A percentile compares a stretch with the other conserved stretches of the same genome.
phyloP scores from a whole-genome alignment of 257 asterid species.

The Solanum bukasovii region DNA sequence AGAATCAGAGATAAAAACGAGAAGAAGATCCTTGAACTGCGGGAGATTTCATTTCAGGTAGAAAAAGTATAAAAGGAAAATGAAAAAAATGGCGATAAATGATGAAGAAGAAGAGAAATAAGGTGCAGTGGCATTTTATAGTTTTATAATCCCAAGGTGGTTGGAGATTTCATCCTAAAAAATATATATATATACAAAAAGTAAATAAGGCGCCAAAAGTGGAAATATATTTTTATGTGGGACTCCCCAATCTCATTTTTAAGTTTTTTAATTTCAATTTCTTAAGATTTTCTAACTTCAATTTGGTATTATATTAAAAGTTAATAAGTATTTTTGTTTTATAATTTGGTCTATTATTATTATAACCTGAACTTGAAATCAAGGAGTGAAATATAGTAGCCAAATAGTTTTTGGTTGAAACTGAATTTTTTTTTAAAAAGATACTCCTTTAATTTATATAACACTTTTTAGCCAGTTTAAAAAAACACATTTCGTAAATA shows the following conservation, averaged over 20 bases:
- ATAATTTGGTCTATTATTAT: background rate
- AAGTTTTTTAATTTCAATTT: background rate
- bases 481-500: no score
- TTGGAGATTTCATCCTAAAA: background rate
- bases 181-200: background rate
- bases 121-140: background rate
- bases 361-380: background rate
- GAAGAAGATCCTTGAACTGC: constrained; percentile 29
- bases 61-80: background rate
- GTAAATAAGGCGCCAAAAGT: background rate
- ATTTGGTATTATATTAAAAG: background rate
- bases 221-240: background rate
- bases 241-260: background rate
- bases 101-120: background rate
- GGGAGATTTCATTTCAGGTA: constrained; percentile 1
- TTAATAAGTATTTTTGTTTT: background rate
- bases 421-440: no score
- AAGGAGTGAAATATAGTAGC: background rate
- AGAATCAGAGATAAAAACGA: background rate
- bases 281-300: background rate
- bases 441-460: fast-evolving
- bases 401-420: no score
- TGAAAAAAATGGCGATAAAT: background rate
- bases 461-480: no score
- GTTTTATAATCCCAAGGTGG: background rate